These are phyloP conservation scores for Apiospora saccharicola DNA, from an alignment of 2,329 filamentous ascomycete species.

Conservation along the genomic window DNA sequence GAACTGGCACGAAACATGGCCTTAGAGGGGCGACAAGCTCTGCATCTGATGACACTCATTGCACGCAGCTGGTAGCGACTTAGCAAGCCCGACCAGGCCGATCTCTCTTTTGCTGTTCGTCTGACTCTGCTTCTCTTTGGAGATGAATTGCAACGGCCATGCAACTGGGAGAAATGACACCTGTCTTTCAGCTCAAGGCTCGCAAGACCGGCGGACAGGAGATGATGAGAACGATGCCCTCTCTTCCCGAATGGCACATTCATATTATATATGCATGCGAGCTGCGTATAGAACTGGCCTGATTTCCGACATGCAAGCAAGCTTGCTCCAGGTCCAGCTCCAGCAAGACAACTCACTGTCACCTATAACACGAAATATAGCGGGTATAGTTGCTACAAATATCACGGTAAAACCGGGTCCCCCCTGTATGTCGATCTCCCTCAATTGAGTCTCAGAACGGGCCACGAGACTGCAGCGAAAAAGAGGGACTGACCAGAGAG, in stretches of 20 bases:
- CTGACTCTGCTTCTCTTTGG: neutral
- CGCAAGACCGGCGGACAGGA: neutral
- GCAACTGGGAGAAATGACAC: neutral
- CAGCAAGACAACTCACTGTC: neutral
- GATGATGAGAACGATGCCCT: slow-evolving; percentile 7
- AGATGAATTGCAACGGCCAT: neutral
- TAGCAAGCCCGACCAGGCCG: neutral
- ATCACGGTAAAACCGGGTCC: slow-evolving; percentile 15
- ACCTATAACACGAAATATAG: slow-evolving; percentile 13
- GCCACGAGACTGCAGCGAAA: slow-evolving; percentile 11
- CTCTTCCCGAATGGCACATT: neutral
- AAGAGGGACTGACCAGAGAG: slow-evolving; percentile 10
- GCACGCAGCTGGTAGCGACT: neutral
- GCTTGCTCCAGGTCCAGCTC: too few relatives aligned
- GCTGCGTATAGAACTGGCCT: neutral
- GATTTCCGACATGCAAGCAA: neutral
- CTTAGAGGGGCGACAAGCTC: slow-evolving; percentile 5
- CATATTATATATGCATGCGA: neutral
- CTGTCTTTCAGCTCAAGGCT: neutral
- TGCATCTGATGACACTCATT: neutral
- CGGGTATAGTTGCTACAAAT: slow-evolving; percentile 18
- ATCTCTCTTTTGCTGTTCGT: too few relatives aligned
- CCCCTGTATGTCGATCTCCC: slow-evolving; percentile 13
- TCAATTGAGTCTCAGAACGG: slow-evolving; percentile 21
- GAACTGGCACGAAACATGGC: slow-evolving; percentile 14